Conservation (phyloP, 345 rosid genomes). For the Alliaria petiolata region DNA sequence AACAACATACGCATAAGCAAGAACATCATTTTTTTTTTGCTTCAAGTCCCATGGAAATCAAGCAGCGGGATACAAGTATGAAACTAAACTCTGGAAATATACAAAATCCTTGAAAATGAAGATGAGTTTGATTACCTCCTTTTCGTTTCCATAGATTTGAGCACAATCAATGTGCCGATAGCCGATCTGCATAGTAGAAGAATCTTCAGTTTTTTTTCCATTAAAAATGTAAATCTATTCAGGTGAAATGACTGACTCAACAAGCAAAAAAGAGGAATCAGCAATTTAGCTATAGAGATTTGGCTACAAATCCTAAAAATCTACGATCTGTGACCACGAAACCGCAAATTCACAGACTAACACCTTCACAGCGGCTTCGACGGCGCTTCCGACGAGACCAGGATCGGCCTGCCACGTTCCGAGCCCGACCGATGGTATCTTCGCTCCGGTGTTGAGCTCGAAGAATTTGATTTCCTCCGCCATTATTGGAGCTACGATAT, state of each 20-base stretch:
- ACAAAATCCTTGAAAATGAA: neutral
- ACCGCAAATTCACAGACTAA: neutral
- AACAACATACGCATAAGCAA: neutral
- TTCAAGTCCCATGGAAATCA: too few species aligned
- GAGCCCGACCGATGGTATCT: constrained; percentile 51
- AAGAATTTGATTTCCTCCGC: constrained; percentile 29
- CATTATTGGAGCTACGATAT: constrained; percentile 24
- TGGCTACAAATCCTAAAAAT: neutral
- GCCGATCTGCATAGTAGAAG: constrained; percentile 47
- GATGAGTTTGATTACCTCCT: constrained; percentile 48
- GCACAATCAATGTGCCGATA: constrained; percentile 89
- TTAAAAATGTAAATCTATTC: neutral
- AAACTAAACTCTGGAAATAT: too few species aligned
- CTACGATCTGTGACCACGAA: neutral
- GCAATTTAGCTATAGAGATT: neutral
- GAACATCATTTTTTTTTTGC: neutral
- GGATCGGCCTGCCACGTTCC: constrained; percentile 64
- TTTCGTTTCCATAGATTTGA: constrained; percentile 56
- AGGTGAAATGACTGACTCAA: neutral
- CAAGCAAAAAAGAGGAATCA: neutral
- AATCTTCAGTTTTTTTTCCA: neutral
- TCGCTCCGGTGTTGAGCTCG: constrained; percentile 52
- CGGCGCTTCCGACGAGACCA: constrained; percentile 55
- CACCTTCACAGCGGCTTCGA: constrained; percentile 38
- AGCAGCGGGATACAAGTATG: too few species aligned